Evolutionary conservation across 1,139 yeast genomes (phyloP), one percentile per base, ranked within the genome.

Genomic region (Diutina scorzettiae): DNA sequence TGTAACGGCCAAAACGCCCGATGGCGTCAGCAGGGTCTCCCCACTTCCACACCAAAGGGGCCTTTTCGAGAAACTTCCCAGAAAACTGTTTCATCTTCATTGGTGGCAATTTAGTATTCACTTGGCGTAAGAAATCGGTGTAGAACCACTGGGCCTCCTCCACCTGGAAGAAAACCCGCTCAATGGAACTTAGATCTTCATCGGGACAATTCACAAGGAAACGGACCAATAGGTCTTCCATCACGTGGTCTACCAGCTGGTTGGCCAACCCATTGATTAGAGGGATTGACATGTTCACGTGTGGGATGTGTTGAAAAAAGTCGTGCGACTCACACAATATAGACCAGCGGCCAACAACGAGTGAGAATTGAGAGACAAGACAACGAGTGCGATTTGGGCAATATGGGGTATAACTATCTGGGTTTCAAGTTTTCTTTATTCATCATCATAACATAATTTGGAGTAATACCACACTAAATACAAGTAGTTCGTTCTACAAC

Each of bases 91-190:
- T 82, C 74, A 89, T 78, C 54, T 81, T 83, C 71, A 89, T 65
- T 1, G 75, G 58, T 4, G 97, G 98, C 48, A 91, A 67, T 25
- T 71, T 60, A 2, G 94, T 93, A 56, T 86, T 82, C 53, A 80
- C 64, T 40, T 73, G 76, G 31, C 91, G 73, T 14, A 82, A 70
- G 55, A 82, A 89, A 60, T 93, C 99, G 41, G 85, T 76, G 58
- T 89, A 93, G 58, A 84, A 93, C 98, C 98, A 93, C 54, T 87
- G 96, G 2, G 98, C 98, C 60, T 93, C 98, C 66, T 93, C 99
- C 36, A 93, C 80, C 57, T 89, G 96, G 64, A 93, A 93, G 55
- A 87, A 76, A 30, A 89, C 82, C 54, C 98, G 71, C 52, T 87
- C 96, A 41, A 84, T 77, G 18, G 91, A 75, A 27, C 91, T 78